Percentiles rank a stretch among this genome's conserved stretches.
These are phyloP conservation scores for Calonectria montana DNA, from an alignment of 2,329 filamentous ascomycete species.

Conservation along the genomic window DNA sequence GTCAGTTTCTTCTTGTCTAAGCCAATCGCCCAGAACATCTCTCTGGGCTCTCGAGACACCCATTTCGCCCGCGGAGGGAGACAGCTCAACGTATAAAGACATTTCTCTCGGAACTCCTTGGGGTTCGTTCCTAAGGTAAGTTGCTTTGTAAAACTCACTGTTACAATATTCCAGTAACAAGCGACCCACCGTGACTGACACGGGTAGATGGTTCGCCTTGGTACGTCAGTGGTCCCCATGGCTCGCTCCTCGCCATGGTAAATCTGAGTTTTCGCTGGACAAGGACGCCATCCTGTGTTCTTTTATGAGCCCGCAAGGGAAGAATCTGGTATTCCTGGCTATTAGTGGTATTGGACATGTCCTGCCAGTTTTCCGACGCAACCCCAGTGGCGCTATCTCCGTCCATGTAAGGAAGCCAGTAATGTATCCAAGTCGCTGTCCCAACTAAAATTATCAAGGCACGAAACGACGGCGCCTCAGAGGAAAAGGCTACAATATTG, in stretches of 20 bases:
- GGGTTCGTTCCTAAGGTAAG: constrained; percentile 64
- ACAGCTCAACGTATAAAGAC: constrained; percentile 67
- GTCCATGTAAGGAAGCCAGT: constrained; percentile 66
- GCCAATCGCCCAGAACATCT: constrained; percentile 75
- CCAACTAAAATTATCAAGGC: constrained; percentile 51
- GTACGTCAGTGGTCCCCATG: constrained; percentile 85
- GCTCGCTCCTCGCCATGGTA: constrained; percentile 89
- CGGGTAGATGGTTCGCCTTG: constrained; percentile 79
- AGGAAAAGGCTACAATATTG: constrained; percentile 71
- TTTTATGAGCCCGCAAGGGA: constrained; percentile 78
- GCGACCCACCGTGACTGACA: constrained; percentile 9
- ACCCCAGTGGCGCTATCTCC: constrained; percentile 72
- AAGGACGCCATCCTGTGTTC: constrained; percentile 84
- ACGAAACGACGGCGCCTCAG: constrained; percentile 73
- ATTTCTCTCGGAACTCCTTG: constrained; percentile 73
- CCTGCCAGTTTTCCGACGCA: constrained; percentile 75
- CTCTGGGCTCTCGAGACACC: constrained; percentile 75
- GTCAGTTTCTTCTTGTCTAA: constrained; percentile 63
- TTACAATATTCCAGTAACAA: neutral
- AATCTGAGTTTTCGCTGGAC: constrained; percentile 72
- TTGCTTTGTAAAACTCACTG: neutral
- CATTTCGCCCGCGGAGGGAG: constrained; percentile 66
- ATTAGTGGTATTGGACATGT: constrained; percentile 80
- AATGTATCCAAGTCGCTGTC: neutral
- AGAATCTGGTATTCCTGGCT: constrained; percentile 81